Evolutionary conservation across 2,329 filamentous ascomycete genomes (phyloP).

Genomic region (Cladosporium cucumerinum): DNA sequence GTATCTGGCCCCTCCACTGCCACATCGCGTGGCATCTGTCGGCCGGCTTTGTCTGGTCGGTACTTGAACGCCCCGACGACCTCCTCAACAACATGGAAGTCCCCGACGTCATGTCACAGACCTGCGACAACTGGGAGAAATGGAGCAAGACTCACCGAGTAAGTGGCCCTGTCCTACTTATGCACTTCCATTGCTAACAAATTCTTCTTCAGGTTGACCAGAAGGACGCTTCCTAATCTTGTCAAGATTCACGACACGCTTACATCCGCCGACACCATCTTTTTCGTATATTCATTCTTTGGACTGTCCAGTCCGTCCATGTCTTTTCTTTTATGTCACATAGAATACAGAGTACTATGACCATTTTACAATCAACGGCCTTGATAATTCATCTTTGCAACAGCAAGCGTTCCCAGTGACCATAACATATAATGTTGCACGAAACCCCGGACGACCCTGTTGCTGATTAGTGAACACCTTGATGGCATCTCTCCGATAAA

Average conservation of each 20-base stretch:
- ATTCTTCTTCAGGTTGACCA: conserved; percentile 38
- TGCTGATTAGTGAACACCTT: neutral
- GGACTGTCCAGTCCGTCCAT: neutral
- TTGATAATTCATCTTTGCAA: neutral
- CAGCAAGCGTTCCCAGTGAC: neutral
- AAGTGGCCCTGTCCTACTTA: neutral
- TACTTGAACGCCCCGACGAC: conserved; percentile 22
- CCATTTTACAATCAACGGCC: neutral
- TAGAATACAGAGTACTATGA: neutral
- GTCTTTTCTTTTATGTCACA: neutral
- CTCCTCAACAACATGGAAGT: conserved; percentile 38
- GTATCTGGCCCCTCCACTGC: conserved; percentile 34
- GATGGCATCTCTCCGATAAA: neutral
- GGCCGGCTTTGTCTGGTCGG: conserved; percentile 26
- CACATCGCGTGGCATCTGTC: conserved; percentile 30
- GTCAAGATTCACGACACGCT: neutral
- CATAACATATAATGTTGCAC: neutral
- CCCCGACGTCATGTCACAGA: conserved; percentile 42
- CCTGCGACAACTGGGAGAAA: conserved; percentile 50
- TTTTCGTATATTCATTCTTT: neutral
- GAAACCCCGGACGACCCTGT: neutral
- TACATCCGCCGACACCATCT: neutral
- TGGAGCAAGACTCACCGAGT: conserved; percentile 47
- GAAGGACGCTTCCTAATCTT: conserved; percentile 41
- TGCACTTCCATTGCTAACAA: neutral